These are phyloP conservation scores for Pascua guehoae DNA, from an alignment of 1,284 basidiomycete genomes.

Conservation along the genomic window DNA sequence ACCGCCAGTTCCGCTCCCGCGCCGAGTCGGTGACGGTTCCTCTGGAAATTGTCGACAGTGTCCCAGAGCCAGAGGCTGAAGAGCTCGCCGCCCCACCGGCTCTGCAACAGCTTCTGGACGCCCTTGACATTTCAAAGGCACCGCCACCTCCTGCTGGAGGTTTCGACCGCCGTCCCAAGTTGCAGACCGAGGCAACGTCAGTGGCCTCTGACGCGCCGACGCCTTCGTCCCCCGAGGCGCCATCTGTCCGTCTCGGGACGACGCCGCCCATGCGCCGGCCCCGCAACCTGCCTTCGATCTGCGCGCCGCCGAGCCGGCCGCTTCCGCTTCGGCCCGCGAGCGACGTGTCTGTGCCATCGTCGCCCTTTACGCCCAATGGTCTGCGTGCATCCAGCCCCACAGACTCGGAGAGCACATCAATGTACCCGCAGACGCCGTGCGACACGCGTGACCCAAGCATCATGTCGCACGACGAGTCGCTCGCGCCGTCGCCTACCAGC, in stretches of 20 bases:
- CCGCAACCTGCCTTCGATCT: constrained; percentile 7
- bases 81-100: neutral
- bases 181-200: too few relatives aligned
- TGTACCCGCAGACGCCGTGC: constrained; percentile 30
- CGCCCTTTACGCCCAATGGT: constrained; percentile 11
- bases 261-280: neutral
- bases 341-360: constrained; percentile 4
- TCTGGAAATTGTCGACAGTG: neutral
- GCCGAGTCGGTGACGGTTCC: constrained; percentile 25
- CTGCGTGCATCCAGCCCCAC: constrained; percentile 27
- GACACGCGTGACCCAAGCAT: constrained; percentile 22
- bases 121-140: constrained; percentile 7
- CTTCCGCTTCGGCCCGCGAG: constrained; percentile 9
- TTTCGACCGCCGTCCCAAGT: too few relatives aligned
- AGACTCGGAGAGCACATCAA: constrained; percentile 30
- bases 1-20: constrained; percentile 14
- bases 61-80: neutral
- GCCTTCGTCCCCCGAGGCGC: too few relatives aligned
- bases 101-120: constrained; percentile 5
- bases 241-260: too few relatives aligned
- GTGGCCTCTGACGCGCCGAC: too few relatives aligned
- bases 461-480: constrained; percentile 5
- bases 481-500: neutral
- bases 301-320: constrained; percentile 12
- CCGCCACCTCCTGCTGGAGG: neutral